These are phyloP conservation scores for Citeromyces nyonsensis DNA, from an alignment of 805 yeast genomes.

Conservation along the genomic window DNA sequence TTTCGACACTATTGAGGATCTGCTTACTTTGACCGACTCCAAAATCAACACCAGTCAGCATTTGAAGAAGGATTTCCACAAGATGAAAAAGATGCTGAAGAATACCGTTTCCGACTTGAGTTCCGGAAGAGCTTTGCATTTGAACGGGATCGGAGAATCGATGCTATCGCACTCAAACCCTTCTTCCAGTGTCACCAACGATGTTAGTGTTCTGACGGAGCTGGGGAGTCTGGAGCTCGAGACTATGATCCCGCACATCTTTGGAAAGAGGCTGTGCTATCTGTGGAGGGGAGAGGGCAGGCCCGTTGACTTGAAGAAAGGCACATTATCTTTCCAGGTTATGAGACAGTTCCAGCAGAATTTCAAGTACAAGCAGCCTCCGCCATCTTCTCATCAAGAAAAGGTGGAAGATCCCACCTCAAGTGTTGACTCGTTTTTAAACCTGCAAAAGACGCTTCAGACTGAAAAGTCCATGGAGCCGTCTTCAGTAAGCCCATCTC, in stretches of 20 bases:
- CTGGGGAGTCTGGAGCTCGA: constrained; percentile 3
- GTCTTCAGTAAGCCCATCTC: too few relatives aligned
- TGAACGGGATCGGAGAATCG: not conserved
- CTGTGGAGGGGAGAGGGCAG: constrained; percentile 38
- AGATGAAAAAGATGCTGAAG: constrained; percentile 17
- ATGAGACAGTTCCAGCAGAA: not conserved
- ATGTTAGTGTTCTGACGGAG: constrained; percentile 1
- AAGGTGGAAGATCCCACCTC: too few relatives aligned
- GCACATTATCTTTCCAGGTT: constrained; percentile 1
- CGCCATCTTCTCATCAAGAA: too few relatives aligned
- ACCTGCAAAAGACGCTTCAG: too few relatives aligned
- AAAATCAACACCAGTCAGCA: constrained; percentile 16
- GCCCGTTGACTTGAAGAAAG: constrained; percentile 14
- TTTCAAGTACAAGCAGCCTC: too few relatives aligned
- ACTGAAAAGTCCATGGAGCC: too few relatives aligned
- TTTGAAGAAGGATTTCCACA: constrained; percentile 17
- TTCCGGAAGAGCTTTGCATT: constrained; percentile 17
- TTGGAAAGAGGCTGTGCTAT: constrained; percentile 17
- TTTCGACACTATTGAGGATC: constrained; percentile 3
- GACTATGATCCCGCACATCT: constrained; percentile 8
- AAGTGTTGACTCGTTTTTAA: too few relatives aligned
- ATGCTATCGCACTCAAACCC: too few relatives aligned
- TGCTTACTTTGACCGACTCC: constrained; percentile 4
- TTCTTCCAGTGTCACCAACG: not conserved
- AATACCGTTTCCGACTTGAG: constrained; percentile 19